Conservation (phyloP, 208 protist species). For the Trypanosoma cruzi region DNA sequence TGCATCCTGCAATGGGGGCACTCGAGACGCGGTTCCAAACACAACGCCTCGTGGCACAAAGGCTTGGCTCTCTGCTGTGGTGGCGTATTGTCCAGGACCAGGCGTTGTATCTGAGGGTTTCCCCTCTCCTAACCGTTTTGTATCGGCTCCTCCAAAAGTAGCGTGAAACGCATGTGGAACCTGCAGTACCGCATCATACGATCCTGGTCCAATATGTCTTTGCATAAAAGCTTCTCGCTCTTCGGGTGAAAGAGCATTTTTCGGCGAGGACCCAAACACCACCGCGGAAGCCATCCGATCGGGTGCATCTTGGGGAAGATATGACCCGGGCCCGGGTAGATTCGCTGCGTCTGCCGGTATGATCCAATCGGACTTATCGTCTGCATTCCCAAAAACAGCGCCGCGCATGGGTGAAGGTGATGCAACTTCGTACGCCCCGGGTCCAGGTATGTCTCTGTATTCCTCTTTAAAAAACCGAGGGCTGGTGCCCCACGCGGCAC, state of each 20-base stretch:
- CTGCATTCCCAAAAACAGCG: conserved; percentile 19
- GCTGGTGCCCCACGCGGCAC: conserved; percentile 21
- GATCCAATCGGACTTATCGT: conserved; percentile 17
- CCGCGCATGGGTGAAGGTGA: conserved; percentile 5
- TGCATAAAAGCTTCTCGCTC: conserved; percentile 15
- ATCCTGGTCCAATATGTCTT: conserved; percentile 42
- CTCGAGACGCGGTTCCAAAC: conserved; percentile 15
- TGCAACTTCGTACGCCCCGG: conserved; percentile 53
- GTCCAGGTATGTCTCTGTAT: conserved; percentile 31
- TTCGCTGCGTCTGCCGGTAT: conserved; percentile 3
- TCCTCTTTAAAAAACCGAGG: conserved; percentile 17
- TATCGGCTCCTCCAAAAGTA: conserved; percentile 14
- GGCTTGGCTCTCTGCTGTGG: not conserved
- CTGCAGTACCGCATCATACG: conserved; percentile 35
- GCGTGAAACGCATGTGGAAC: conserved; percentile 26
- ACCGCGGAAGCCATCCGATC: conserved; percentile 16
- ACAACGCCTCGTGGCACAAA: conserved; percentile 3
- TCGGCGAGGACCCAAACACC: conserved; percentile 33
- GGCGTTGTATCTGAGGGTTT: not conserved
- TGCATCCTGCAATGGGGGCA: conserved; percentile 1
- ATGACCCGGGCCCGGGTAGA: conserved; percentile 52
- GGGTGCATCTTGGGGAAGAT: conserved; percentile 34
- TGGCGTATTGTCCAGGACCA: conserved; percentile 28
- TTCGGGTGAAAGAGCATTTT: conserved; percentile 12
- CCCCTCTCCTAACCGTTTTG: not conserved